phyloP scores from a whole-genome alignment of 257 asterid species.

The Capsicum rhomboideum region DNA sequence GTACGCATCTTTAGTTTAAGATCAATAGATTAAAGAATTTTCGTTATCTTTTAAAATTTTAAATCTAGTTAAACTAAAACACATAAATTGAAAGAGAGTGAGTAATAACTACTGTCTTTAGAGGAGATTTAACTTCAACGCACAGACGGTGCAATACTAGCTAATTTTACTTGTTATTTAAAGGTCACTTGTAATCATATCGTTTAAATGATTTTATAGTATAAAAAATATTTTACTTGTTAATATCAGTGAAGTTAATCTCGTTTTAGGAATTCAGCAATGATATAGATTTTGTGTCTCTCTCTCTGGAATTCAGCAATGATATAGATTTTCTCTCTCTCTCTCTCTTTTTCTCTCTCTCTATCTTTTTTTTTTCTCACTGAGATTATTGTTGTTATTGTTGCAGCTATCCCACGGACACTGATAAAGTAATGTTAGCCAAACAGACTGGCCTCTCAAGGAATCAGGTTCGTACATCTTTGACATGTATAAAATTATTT shows the following conservation, averaged over 20 bases:
- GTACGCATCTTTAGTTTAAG: background rate
- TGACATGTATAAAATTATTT: too few relatives aligned
- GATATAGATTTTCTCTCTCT: background rate
- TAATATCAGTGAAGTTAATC: too few relatives aligned
- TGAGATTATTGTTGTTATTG: background rate
- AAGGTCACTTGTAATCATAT: background rate
- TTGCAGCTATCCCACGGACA: slow-evolving; percentile 86
- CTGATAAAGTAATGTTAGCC: slow-evolving; percentile 83
- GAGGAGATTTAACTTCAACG: background rate
- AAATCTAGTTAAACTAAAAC: background rate
- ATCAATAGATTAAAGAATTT: background rate
- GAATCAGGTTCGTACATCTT: slow-evolving; percentile 55
- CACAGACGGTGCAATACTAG: background rate
- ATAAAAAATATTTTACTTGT: too few relatives aligned
- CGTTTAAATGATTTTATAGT: background rate
- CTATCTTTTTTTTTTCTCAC: background rate
- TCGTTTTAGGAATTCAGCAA: background rate
- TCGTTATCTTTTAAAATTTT: background rate
- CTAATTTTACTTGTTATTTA: background rate
- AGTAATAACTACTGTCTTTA: background rate
- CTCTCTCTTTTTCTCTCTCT: too few relatives aligned
- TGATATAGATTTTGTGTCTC: background rate
- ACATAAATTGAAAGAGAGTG: background rate
- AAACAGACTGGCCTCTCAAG: slow-evolving; percentile 91
- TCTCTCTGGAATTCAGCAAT: background rate